Evolutionary conservation across 2,329 filamentous ascomycete genomes (phyloP).

Genomic region (Teratosphaeria gauchensis): DNA sequence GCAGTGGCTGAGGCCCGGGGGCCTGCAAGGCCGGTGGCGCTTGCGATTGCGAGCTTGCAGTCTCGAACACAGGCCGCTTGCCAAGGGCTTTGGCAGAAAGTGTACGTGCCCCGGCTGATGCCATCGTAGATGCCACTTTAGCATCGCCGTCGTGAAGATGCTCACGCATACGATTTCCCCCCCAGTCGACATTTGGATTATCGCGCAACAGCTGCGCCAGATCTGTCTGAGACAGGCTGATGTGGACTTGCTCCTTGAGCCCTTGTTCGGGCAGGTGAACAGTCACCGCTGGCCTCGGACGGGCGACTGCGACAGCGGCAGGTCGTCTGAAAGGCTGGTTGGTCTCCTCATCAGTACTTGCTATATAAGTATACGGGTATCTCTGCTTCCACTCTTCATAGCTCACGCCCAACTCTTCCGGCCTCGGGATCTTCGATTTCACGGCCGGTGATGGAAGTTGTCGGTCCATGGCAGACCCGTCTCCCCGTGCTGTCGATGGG

Average conservation of each 20-base stretch:
- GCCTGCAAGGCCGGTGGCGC: background rate
- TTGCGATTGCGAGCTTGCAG: background rate
- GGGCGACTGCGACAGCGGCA: background rate
- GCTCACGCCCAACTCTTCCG: background rate
- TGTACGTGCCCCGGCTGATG: background rate
- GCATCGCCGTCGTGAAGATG: background rate
- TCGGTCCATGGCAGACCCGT: background rate
- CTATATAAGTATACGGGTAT: background rate
- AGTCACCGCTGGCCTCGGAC: background rate
- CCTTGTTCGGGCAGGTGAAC: background rate
- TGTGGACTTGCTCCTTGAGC: background rate
- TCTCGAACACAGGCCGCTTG: background rate
- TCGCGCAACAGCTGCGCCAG: background rate
- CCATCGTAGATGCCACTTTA: background rate
- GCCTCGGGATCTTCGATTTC: background rate
- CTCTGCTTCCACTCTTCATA: background rate
- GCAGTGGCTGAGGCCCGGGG: background rate
- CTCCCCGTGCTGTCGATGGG: background rate
- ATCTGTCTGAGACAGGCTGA: background rate
- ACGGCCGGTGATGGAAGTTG: background rate
- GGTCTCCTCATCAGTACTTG: background rate
- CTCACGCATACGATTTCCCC: background rate
- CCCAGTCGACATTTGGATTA: background rate
- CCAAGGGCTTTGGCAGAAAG: background rate
- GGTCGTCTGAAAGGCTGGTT: background rate